These are phyloP conservation scores for Croton laevigatus DNA, from an alignment of 441 rosid genomes.

Conservation along the genomic window DNA sequence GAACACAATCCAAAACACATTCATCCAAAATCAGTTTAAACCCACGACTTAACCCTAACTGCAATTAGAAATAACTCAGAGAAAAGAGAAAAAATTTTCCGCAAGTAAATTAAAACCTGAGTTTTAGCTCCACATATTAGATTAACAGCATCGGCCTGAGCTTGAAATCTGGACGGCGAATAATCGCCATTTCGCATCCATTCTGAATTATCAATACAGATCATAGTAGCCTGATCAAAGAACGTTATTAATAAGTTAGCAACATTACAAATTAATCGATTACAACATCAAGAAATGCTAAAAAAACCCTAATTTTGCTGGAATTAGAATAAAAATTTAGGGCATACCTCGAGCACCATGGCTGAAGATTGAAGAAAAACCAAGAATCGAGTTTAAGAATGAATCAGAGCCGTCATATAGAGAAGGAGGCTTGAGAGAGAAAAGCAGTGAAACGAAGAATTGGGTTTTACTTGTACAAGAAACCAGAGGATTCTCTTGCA, in stretches of 20 bases:
- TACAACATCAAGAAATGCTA: background rate
- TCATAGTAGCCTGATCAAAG: slow-evolving; percentile 70
- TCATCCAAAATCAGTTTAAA: background rate
- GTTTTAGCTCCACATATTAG: slow-evolving; percentile 91
- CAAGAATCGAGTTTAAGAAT: background rate
- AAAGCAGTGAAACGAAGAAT: background rate
- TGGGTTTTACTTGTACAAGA: slow-evolving; percentile 11
- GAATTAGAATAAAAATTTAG: background rate
- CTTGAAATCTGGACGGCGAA: slow-evolving; percentile 73
- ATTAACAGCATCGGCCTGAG: slow-evolving; percentile 85
- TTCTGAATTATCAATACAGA: slow-evolving; percentile 85
- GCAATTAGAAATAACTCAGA: background rate
- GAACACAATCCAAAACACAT: slow-evolving; percentile 14
- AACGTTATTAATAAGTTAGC: background rate
- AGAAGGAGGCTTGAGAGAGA: background rate
- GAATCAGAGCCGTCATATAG: background rate
- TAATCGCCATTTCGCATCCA: slow-evolving; percentile 98
- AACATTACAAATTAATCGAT: background rate
- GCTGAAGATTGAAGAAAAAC: background rate
- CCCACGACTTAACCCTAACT: background rate
- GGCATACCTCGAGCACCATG: slow-evolving; percentile 26
- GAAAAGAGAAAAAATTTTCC: background rate
- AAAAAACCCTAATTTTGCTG: background rate
- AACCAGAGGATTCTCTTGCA: background rate
- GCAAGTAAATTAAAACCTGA: slow-evolving; percentile 44